Base-by-base conservation (phyloP, 1,139 yeast species). In the Candida mesenterica region DNA sequence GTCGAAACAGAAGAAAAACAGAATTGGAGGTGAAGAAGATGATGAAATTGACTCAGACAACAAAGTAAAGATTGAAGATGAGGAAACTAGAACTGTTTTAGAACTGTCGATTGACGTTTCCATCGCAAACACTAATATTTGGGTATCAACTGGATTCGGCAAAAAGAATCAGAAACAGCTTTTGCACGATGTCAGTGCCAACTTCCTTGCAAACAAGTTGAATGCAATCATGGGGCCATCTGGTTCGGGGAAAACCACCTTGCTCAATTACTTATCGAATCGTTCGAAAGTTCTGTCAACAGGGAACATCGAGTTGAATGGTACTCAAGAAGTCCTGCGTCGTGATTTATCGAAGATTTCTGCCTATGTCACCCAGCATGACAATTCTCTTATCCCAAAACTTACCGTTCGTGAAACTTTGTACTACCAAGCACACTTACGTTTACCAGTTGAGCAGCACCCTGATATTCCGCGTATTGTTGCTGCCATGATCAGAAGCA, bases 1-100 rank as follows among this genome's bases (percentile, higher is more conserved):
- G 54, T 77, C 79, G 2, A 68, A 68, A 38, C 65, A 67, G 17
- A 65, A 56, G 39, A 53, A 53, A 33, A 65, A 62, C 42, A 57
- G 45, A 23, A 53, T 66, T 45, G 65, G 70, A 6, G 58, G 56
- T 4, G 63, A 58, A 18, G 63, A 59, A 14, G 57, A 50, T 14
- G 15, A 8, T 4, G 34, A 24, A 4, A 29, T n/a, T n/a, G n/a
- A n/a, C n/a, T n/a, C n/a, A n/a, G n/a, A n/a, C n/a, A n/a, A n/a
- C 27, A 37, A 6, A 32, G 23, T 2, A 32, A 29, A 18, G 40
- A 41, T 31, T 23, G 19, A 25, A 6, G 22, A 25, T 9, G 41
- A 31, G 14, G 14, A 33, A 13, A 20, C 35, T 5, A 9, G 7
- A 13, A 19, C 14, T 13, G 20, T 26, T 17, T 15, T 24, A 9